A percentile compares a stretch with the other conserved stretches of the same genome.
These are phyloP conservation scores for Rhododendron williamsianum DNA, from an alignment of 148 eudicot genomes.

Conservation along the genomic window DNA sequence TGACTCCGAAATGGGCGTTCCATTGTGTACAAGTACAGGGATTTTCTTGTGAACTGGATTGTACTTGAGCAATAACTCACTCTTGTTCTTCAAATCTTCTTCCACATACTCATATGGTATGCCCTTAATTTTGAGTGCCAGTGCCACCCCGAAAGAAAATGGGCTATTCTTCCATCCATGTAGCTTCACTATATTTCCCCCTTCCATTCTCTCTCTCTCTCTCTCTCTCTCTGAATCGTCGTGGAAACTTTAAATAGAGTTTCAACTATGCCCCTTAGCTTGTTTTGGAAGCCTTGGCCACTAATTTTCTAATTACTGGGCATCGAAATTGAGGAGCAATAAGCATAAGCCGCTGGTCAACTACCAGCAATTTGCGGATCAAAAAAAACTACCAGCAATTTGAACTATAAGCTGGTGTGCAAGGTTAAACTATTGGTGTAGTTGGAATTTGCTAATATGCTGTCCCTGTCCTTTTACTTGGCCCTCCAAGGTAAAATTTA, in stretches of 20 bases:
- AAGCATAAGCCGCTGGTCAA: neutral
- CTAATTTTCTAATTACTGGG: neutral
- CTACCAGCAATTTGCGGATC: neutral
- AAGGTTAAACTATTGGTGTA: neutral
- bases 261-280: neutral
- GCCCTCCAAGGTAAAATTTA: neutral
- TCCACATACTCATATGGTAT: slow-evolving; percentile 33
- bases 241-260: neutral
- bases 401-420: neutral
- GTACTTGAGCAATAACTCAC: slow-evolving; percentile 17
- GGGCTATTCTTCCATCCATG: slow-evolving; percentile 39
- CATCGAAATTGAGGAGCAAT: neutral
- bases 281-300: neutral
- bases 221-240: neutral
- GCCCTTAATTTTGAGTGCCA: slow-evolving; percentile 42
- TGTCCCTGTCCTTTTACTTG: neutral
- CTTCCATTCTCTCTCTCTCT: slow-evolving; percentile 10
- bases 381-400: neutral
- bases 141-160: slow-evolving; percentile 26
- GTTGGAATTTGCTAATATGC: neutral
- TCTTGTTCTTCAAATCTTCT: slow-evolving; percentile 36
- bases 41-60: slow-evolving; percentile 17
- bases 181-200: slow-evolving; percentile 20
- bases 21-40: neutral
- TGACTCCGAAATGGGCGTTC: slow-evolving; percentile 7